Evolutionary conservation across 2,329 filamentous ascomycete genomes (phyloP).

Genomic region (Colletotrichum sp.): DNA sequence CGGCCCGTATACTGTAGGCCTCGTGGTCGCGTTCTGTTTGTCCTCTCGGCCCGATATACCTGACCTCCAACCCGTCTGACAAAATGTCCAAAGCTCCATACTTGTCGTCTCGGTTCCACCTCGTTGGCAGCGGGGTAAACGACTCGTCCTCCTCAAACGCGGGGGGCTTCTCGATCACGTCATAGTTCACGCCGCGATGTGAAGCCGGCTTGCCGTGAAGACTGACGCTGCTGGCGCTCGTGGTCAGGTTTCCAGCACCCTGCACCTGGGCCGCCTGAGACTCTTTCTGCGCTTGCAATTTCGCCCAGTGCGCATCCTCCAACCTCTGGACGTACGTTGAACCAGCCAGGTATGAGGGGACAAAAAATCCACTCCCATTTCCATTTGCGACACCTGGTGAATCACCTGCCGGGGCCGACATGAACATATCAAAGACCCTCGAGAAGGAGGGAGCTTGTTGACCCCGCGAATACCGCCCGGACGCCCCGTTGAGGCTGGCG

Average conservation of each 20-base stretch:
- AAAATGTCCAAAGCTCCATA: slow-evolving; percentile 75
- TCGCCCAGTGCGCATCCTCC: slow-evolving; percentile 71
- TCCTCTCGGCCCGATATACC: slow-evolving; percentile 54
- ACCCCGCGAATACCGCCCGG: slow-evolving; percentile 21
- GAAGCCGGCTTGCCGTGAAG: slow-evolving; percentile 61
- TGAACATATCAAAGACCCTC: slow-evolving; percentile 57
- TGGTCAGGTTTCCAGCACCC: slow-evolving; percentile 54
- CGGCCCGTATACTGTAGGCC: slow-evolving; percentile 80
- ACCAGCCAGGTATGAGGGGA: slow-evolving; percentile 81
- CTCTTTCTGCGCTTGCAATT: slow-evolving; percentile 55
- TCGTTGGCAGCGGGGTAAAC: slow-evolving; percentile 74
- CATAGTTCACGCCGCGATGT: slow-evolving; percentile 81
- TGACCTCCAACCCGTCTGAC: slow-evolving; percentile 75
- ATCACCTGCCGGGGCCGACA: slow-evolving; percentile 31
- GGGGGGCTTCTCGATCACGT: slow-evolving; percentile 79
- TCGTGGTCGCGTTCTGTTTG: slow-evolving; percentile 68
- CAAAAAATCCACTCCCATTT: slow-evolving; percentile 65
- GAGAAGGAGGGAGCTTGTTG: slow-evolving; percentile 51
- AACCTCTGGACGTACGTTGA: slow-evolving; percentile 81
- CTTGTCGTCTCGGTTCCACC: slow-evolving; percentile 84
- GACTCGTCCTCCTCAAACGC: slow-evolving; percentile 61
- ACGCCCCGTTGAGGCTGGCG: slow-evolving; percentile 27
- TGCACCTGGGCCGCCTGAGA: slow-evolving; percentile 46
- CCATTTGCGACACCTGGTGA: slow-evolving; percentile 23
- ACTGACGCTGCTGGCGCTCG: slow-evolving; percentile 53